Evolutionary conservation across 805 yeast genomes (phyloP).

Genomic region (Yamadazyma endophytica): DNA sequence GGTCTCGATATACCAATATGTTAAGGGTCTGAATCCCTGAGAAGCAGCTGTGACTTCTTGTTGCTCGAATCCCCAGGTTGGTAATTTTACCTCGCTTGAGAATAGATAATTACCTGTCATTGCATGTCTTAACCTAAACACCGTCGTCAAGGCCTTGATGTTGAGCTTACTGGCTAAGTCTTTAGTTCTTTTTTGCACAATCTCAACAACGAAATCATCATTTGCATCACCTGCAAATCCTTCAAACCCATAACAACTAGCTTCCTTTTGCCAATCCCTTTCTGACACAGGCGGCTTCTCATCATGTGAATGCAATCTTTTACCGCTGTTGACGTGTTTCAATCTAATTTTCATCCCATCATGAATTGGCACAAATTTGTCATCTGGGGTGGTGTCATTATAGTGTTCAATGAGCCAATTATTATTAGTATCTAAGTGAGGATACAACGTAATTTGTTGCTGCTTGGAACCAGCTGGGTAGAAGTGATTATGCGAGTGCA

Average conservation of each 20-base stretch:
- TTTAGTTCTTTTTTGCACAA: conserved; percentile 50
- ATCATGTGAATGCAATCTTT: conserved; percentile 81
- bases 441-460: conserved; percentile 78
- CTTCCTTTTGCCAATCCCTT: conserved; percentile 83
- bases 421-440: conserved; percentile 73
- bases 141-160: conserved; percentile 63
- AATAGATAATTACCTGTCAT: conserved; percentile 75
- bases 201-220: conserved; percentile 77
- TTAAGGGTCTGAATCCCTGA: conserved; percentile 57
- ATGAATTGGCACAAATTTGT: conserved; percentile 55
- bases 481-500: conserved; percentile 72
- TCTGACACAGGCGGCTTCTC: conserved; percentile 74
- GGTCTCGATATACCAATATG: conserved; percentile 72
- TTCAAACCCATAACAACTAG: conserved; percentile 68
- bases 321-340: conserved; percentile 50
- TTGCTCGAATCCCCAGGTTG: conserved; percentile 81
- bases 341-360: conserved; percentile 73
- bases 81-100: conserved; percentile 71
- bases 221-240: conserved; percentile 81
- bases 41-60: conserved; percentile 81
- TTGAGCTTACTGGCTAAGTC: conserved; percentile 50
- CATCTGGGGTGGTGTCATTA: conserved; percentile 53
- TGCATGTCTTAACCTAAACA: conserved; percentile 73
- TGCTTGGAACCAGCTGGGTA: conserved; percentile 80
- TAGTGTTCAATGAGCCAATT: conserved; percentile 68